Evolutionary conservation across 2,329 filamentous ascomycete species (phyloP).

Genomic region (Colletotrichum sp.): DNA sequence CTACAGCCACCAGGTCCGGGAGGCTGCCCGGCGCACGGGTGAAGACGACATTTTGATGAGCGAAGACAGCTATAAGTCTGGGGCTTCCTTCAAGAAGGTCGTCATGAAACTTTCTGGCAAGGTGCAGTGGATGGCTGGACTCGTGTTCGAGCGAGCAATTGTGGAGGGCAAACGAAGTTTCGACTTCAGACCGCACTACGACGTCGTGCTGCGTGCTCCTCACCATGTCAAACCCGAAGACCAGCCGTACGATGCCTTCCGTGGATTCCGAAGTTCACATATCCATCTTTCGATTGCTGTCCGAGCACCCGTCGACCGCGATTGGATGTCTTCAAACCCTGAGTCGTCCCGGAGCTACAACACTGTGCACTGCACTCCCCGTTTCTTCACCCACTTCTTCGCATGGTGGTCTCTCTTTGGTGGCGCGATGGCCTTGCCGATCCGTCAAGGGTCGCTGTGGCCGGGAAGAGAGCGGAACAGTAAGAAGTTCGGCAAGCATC

Average conservation of each 20-base stretch:
- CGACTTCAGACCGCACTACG: conserved; percentile 90
- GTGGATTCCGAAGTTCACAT: conserved; percentile 94
- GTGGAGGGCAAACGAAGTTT: conserved; percentile 78
- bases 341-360: conserved; percentile 92
- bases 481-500: conserved; percentile 96
- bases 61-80: conserved; percentile 70
- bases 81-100: conserved; percentile 95
- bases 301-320: conserved; percentile 82
- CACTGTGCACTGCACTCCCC: conserved; percentile 89
- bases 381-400: conserved; percentile 98
- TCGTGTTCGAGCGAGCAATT: conserved; percentile 90
- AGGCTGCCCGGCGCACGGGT: conserved; percentile 55
- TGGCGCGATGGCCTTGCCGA: conserved; percentile 90
- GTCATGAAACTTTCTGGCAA: conserved; percentile 98
- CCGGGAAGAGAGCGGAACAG: conserved; percentile 93
- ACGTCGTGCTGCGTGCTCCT: conserved; percentile 85
- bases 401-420: conserved; percentile 98
- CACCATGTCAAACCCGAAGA: conserved; percentile 68
- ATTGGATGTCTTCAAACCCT: conserved; percentile 80
- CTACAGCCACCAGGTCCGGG: conserved; percentile 85
- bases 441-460: conserved; percentile 91
- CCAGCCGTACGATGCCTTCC: conserved; percentile 85
- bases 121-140: conserved; percentile 88
- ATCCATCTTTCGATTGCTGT: conserved; percentile 96
- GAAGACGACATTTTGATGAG: conserved; percentile 65